phyloP scores from a whole-genome alignment of 1,139 yeast species.

The Geotrichum restrictum region DNA sequence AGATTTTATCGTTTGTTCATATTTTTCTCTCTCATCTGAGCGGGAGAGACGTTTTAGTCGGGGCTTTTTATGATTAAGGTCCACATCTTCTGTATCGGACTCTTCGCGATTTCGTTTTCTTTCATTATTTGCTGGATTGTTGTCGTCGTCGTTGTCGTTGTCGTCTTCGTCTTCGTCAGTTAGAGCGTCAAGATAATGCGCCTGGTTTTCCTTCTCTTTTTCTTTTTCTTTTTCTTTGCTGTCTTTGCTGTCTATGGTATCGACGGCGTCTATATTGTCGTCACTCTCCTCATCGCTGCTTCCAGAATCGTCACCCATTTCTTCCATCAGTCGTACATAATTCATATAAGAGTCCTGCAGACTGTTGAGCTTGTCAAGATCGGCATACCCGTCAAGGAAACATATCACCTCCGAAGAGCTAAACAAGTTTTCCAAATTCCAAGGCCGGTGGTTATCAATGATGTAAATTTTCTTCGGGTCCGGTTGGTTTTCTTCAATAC shows the following conservation, averaged over 20 bases:
- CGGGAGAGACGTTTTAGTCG: constrained; percentile 12
- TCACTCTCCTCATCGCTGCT: constrained; percentile 22
- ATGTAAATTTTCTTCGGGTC: constrained; percentile 55
- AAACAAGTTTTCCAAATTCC: constrained; percentile 90
- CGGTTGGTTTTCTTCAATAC: constrained; percentile 45
- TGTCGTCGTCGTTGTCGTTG: constrained; percentile 1
- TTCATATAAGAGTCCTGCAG: constrained; percentile 33
- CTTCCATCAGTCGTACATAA: constrained; percentile 25
- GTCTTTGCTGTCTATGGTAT: too few species aligned
- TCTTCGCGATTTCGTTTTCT: constrained; percentile 14
- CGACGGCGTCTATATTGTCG: constrained; percentile 13
- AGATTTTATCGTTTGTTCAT: constrained; percentile 55
- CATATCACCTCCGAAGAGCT: constrained; percentile 79
- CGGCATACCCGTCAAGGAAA: constrained; percentile 79
- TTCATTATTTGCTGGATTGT: not conserved
- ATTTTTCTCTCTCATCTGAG: constrained; percentile 34
- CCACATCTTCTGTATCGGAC: not conserved
- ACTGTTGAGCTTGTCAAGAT: constrained; percentile 26
- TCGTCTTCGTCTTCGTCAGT: constrained; percentile 18
- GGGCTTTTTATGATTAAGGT: constrained; percentile 6
- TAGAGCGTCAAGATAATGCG: not conserved
- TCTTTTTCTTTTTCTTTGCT: not conserved
- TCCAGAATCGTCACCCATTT: constrained; percentile 25
- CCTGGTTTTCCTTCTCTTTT: constrained; percentile 7
- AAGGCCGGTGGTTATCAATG: constrained; percentile 90